Evolutionary conservation across 257 asterid genomes (phyloP).

Genomic region (Gentiana macrophylla): DNA sequence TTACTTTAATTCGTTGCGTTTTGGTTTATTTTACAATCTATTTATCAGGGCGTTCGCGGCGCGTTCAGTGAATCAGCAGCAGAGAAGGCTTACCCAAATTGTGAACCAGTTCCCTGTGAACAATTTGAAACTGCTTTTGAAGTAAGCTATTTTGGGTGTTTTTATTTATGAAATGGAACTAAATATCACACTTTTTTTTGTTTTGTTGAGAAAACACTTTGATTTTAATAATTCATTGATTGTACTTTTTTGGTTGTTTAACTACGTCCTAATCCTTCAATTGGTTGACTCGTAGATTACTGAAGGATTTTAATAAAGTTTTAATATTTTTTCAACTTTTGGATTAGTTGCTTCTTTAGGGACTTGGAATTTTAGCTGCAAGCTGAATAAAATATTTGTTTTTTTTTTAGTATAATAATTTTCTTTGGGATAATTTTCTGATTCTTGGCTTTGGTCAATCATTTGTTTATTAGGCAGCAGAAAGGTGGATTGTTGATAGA

Average conservation of each 20-base stretch:
- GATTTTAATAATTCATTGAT: no score
- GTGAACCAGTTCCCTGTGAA: slow-evolving; percentile 97
- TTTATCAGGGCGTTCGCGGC: slow-evolving; percentile 75
- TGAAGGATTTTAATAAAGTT: neutral
- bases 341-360: neutral
- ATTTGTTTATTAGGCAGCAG: slow-evolving; percentile 56
- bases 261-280: no score
- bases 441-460: no score
- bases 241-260: neutral
- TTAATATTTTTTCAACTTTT: neutral
- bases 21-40: slow-evolving; percentile 3
- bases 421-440: no score
- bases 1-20: slow-evolving; percentile 1
- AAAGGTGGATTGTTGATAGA: slow-evolving; percentile 91
- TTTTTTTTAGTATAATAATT: neutral
- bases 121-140: slow-evolving; percentile 94
- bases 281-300: neutral
- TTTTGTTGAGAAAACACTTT: no score
- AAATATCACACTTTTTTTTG: neutral
- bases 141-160: slow-evolving; percentile 26
- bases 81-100: slow-evolving; percentile 93
- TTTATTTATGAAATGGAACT: neutral
- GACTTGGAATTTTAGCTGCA: no score
- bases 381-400: neutral
- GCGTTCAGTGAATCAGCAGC: slow-evolving; percentile 97